Conservation (phyloP, 352 stramenopile species). For the Globisporangium megalacanthum region DNA sequence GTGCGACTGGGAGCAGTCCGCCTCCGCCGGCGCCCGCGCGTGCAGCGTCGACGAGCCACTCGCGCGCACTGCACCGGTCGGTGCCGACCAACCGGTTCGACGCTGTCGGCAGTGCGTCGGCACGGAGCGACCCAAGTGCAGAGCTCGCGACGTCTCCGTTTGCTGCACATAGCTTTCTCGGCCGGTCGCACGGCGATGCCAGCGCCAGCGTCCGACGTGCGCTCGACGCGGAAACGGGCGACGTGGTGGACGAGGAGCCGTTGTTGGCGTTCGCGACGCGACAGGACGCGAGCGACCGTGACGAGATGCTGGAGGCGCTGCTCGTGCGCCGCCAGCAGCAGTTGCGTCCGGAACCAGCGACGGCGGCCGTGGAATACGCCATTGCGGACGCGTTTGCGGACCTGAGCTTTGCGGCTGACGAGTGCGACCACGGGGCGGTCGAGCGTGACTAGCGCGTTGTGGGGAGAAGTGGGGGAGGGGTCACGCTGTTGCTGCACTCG, state of each 20-base stretch:
- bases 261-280: not conserved
- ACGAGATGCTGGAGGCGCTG: not conserved
- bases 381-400: constrained; percentile 23
- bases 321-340: not conserved
- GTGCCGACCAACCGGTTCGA: constrained; percentile 29
- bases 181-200: not conserved
- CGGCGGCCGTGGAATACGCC: constrained; percentile 22
- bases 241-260: constrained; percentile 12
- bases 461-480: no score
- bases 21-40: constrained; percentile 5
- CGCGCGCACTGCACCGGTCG: constrained; percentile 9
- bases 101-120: constrained; percentile 10
- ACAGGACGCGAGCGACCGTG: not conserved
- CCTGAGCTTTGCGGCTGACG: constrained; percentile 4
- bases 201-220: not conserved
- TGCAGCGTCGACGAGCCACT: constrained; percentile 4
- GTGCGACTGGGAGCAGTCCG: constrained; percentile 6
- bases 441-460: no score
- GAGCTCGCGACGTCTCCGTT: constrained; percentile 29
- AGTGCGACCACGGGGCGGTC: not conserved
- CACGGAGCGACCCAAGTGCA: constrained; percentile 40
- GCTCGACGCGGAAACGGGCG: not conserved
- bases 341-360: not conserved
- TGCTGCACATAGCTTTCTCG: constrained; percentile 5
- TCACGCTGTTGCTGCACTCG: not conserved